These are phyloP conservation scores for Chenopodium berlandieri DNA, from an alignment of 148 eudicot genomes.

Conservation along the genomic window DNA sequence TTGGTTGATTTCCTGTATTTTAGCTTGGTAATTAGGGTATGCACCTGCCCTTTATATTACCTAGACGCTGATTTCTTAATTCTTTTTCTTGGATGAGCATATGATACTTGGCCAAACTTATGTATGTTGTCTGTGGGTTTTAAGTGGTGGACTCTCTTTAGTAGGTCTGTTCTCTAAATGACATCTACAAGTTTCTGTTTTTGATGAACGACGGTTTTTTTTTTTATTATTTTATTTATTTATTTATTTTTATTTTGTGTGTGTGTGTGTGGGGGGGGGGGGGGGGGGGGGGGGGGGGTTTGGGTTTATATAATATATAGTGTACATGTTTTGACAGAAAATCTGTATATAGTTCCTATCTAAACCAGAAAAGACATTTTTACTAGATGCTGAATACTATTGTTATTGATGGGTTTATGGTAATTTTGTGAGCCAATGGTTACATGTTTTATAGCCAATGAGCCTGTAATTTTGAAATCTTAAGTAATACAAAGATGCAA, in stretches of 20 bases:
- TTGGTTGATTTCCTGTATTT: background rate
- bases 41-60: background rate
- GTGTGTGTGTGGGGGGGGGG: no score
- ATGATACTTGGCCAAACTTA: background rate
- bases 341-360: no score
- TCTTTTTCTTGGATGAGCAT: background rate
- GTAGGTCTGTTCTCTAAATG: background rate
- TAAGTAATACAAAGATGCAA: no score
- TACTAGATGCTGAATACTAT: background rate
- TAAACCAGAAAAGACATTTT: no score
- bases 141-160: background rate
- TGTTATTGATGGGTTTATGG: background rate
- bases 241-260: no score
- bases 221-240: no score
- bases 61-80: background rate
- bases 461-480: no score
- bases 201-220: background rate
- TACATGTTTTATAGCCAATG: background rate
- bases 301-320: no score
- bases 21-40: background rate
- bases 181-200: background rate
- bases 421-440: background rate
- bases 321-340: no score
- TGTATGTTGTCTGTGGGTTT: background rate
- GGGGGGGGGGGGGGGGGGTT: no score